Conservation (phyloP, 2,329 filamentous ascomycete species). For the Aspergillus spinulosporus region DNA sequence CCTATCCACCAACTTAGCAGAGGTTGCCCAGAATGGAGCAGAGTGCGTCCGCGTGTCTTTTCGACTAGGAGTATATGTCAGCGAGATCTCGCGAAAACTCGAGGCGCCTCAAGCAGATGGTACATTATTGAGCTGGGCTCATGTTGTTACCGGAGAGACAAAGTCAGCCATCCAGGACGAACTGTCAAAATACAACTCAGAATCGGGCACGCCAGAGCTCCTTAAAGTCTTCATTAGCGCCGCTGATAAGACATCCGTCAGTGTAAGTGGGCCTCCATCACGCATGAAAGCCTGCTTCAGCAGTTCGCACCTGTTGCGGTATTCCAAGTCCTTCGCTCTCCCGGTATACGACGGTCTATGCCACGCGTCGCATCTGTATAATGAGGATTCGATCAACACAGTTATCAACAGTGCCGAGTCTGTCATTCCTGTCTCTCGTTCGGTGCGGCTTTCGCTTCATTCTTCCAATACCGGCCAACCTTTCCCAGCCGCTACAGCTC, state of each 20-base stretch:
- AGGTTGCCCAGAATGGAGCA: conserved; percentile 45
- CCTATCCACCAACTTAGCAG: conserved; percentile 40
- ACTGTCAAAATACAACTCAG: conserved; percentile 11
- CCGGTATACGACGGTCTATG: conserved; percentile 28
- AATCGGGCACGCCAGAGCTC: conserved; percentile 15
- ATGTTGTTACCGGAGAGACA: conserved; percentile 12
- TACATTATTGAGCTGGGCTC: conserved; percentile 16
- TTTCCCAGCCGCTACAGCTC: conserved; percentile 10
- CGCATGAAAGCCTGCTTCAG: conserved; percentile 21
- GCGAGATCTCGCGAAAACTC: conserved; percentile 27
- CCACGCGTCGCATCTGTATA: conserved; percentile 50
- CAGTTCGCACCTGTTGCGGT: conserved; percentile 16
- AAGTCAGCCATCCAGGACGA: conserved; percentile 15
- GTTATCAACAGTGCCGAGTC: conserved; percentile 9
- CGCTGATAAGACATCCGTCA: conserved; percentile 21
- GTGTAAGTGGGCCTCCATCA: conserved; percentile 28
- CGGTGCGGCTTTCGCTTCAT: conserved; percentile 6
- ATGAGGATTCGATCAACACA: conserved; percentile 6
- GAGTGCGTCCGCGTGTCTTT: conserved; percentile 49
- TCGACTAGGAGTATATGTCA: conserved; percentile 40
- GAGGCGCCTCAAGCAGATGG: conserved; percentile 38
- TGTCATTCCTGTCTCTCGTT: conserved; percentile 3
- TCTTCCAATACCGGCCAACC: conserved; percentile 17
- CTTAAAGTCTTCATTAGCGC: conserved; percentile 26
- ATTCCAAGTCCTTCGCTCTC: conserved; percentile 22